phyloP scores from a whole-genome alignment of 2,329 filamentous ascomycete genomes.

The Thielaviopsis populi region DNA sequence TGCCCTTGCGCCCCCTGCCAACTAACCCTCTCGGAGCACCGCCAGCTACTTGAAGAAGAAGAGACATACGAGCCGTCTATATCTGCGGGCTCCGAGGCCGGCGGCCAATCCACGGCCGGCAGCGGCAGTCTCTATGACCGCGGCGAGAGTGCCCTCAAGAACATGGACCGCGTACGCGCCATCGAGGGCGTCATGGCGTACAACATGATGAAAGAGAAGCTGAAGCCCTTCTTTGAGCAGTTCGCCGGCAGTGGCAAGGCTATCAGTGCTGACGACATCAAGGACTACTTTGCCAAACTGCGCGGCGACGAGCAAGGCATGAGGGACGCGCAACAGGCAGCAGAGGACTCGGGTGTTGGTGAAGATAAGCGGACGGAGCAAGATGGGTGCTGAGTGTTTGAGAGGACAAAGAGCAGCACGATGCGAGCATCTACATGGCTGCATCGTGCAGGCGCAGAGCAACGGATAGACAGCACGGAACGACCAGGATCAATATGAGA shows the following conservation, averaged over 20 bases:
- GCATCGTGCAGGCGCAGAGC: not conserved
- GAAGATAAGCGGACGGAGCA: conserved; percentile 31
- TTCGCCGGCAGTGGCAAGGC: conserved; percentile 83
- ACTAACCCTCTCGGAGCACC: conserved; percentile 51
- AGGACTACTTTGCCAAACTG: conserved; percentile 86
- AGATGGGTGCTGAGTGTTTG: conserved; percentile 32
- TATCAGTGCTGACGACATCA: conserved; percentile 90
- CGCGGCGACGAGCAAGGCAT: conserved; percentile 72
- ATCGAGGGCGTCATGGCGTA: conserved; percentile 98
- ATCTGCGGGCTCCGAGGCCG: conserved; percentile 47
- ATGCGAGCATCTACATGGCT: not conserved
- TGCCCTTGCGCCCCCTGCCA: conserved; percentile 79
- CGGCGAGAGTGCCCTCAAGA: conserved; percentile 80
- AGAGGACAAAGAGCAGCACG: not conserved
- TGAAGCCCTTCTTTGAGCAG: conserved; percentile 87
- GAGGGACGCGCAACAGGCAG: conserved; percentile 42
- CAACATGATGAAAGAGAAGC: conserved; percentile 85
- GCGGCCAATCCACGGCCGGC: conserved; percentile 44
- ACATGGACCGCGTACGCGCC: conserved; percentile 79
- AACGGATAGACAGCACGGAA: conserved; percentile 3
- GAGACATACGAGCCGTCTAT: conserved; percentile 85
- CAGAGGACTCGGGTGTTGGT: conserved; percentile 24
- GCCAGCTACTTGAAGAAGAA: conserved; percentile 83
- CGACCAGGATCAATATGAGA: not conserved
- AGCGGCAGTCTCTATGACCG: conserved; percentile 78